Base-by-base conservation (phyloP, 164 flowering plant genomes). In the Malania oleifera region DNA sequence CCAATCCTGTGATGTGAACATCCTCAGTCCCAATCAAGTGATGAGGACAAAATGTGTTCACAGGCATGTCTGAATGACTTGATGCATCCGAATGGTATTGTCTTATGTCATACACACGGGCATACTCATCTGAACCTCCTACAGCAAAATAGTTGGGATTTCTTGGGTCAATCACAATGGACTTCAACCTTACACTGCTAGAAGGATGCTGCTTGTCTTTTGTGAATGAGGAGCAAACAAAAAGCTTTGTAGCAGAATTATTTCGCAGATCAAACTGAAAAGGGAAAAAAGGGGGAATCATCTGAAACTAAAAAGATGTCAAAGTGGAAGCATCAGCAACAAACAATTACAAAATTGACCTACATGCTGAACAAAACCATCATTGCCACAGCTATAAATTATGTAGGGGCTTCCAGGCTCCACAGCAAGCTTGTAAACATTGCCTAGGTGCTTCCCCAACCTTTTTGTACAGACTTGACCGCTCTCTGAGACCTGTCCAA, bases 391-490 rank as follows among this genome's bases (percentile, higher is more conserved):
- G 70, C 84, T 84, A 61, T 84, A 87, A 50, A 87, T 61, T 59
- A 77, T 73, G 69, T 82, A 73, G 17, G 95, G 86, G 54, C 86
- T 87, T 59, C 90, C 95, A 29, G 95, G 88, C 63, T 87, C 90
- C 55, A 87, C 62, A 10, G 88, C 90, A 56, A 85, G 77, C 46
- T 77, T 80, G 67, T 81, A 77, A 9, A 77, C 85, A 51, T 77
- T 70, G 5, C 84, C 89, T 52, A 66, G 73, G 63, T 85, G 95
- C 70, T 75, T 73, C 17, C 78, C 85, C 49, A 87, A 65, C 49
- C 56, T 72, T 76, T 70, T 75, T 13, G 88, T 84, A 29, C 75
- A 68, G 11, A 84, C 84, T 15, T 18, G 50, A 10, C 90, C 88
- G 68, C 63, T 67, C 40, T 77, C 85, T 59, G 67, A 47, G 40